Evolutionary conservation across 75 land plant species (phyloP).

Genomic region (Sequoia sempervirens): DNA sequence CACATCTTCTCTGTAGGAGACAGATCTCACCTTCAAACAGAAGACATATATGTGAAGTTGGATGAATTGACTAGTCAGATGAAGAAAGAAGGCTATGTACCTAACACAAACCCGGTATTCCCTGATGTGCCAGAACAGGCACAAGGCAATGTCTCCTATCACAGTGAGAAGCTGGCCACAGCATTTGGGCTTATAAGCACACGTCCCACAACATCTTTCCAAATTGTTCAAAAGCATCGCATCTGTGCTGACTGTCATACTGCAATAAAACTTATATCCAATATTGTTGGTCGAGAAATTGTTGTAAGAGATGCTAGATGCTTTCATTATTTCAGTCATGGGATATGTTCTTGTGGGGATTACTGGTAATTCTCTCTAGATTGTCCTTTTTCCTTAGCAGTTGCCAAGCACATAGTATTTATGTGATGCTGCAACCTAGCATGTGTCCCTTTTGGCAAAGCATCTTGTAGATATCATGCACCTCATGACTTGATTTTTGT

Average conservation of each 20-base stretch:
- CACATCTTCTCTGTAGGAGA: conserved; percentile 44
- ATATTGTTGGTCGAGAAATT: conserved; percentile 25
- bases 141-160: conserved; percentile 5
- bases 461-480: not conserved
- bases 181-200: conserved; percentile 50
- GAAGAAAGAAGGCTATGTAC: conserved; percentile 26
- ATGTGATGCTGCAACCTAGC: not conserved
- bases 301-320: conserved; percentile 46
- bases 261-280: conserved; percentile 27
- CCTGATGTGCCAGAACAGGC: conserved; percentile 29
- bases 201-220: conserved; percentile 27
- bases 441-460: not conserved
- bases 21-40: conserved; percentile 27
- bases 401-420: not conserved
- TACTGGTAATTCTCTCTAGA: conserved; percentile 26
- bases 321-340: conserved; percentile 52
- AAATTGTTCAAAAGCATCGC: conserved; percentile 31
- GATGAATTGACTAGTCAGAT: conserved; percentile 33
- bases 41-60: conserved; percentile 30
- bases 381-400: not conserved
- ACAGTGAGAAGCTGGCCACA: conserved; percentile 46
- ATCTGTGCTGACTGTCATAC: conserved; percentile 40
- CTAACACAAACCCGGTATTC: conserved; percentile 18
- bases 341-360: conserved; percentile 53
- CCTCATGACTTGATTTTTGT: not conserved